Percentiles rank a stretch among this genome's conserved stretches.
Conservation (phyloP, 257 asterid species). For the Leonotis leonurus region DNA sequence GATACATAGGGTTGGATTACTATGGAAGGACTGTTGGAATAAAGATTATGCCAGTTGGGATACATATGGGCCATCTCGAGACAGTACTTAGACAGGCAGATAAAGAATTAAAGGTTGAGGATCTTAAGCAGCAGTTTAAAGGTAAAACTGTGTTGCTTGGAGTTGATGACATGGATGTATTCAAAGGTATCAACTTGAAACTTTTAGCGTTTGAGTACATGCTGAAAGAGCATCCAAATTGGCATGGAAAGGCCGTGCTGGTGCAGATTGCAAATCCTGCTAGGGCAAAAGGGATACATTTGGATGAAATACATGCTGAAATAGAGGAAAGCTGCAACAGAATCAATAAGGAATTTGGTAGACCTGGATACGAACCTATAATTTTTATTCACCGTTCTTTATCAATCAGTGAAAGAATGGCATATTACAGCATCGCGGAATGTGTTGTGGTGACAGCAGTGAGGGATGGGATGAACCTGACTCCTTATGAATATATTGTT, state of each 20-base stretch:
- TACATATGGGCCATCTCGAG: constrained; percentile 72
- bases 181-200: constrained; percentile 70
- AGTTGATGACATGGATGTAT: constrained; percentile 76
- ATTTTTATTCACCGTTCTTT: constrained; percentile 45
- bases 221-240: constrained; percentile 61
- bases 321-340: constrained; percentile 54
- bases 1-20: constrained; percentile 70
- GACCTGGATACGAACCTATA: constrained; percentile 66
- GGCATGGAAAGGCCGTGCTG: constrained; percentile 70
- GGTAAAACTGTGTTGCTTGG: constrained; percentile 66
- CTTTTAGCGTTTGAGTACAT: constrained; percentile 66
- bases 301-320: constrained; percentile 50
- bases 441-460: constrained; percentile 77
- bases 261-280: constrained; percentile 70
- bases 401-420: constrained; percentile 56
- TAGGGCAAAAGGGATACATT: constrained; percentile 53
- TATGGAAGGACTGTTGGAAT: constrained; percentile 74
- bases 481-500: constrained; percentile 68
- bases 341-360: constrained; percentile 45
- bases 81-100: constrained; percentile 46
- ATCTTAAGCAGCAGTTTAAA: constrained; percentile 50
- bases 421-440: constrained; percentile 65
- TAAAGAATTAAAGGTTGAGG: constrained; percentile 45
- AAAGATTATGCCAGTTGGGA: constrained; percentile 77
- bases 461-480: constrained; percentile 73